Base-by-base conservation (phyloP, 768 basidiomycete species). In the Phanerochaete carnosa region DNA sequence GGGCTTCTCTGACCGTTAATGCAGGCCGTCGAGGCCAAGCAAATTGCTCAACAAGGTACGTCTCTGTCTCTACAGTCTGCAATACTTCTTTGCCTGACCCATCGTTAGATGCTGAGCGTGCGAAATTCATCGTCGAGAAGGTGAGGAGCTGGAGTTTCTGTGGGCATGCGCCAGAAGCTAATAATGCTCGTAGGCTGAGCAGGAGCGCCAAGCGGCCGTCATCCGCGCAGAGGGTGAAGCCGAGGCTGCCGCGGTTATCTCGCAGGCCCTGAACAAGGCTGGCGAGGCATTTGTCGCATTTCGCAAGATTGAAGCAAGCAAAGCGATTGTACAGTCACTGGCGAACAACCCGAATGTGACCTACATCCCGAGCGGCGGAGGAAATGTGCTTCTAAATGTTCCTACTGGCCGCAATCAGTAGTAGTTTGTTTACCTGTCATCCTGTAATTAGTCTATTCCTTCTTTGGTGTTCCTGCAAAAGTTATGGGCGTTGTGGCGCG, bases 41-140 rank as follows among this genome's bases (percentile, higher is more conserved):
- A 98, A 75, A 98, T 99, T 73, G 97, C 97, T 11, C 97, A 99
- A 74, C 97, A 99, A 83, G 92, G 92, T 93, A 66, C 51, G 77
- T 64, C n/a, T n/a, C 19, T 43, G 39, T 43, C 39, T 4, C 19
- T 4, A 19, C 39, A 9, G 11, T 19, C 11, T 43, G 8, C 4
- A 19, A 19, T 12, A 7, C 11, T 43, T 7, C 19, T 19, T 19
- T 7, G 4, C 4, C 39, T 43, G 39, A 43, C 39, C 32, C 32
- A 16, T 9, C 13, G 4, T 13, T 13, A 95, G 96, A 98, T 76
- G 97, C 97, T 64, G 97, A 99, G 77, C 87, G 97, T 33, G 97
- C 97, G 59, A 98, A 98, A 76, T 99, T 98, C 75, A 92, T 98
- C 65, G 97, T 99, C 64, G 97, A 99, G 79, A 98, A 97, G 83